These are phyloP conservation scores for Entomortierella lignicola DNA, from an alignment of 192 early-diverging fungal species.

Conservation along the genomic window DNA sequence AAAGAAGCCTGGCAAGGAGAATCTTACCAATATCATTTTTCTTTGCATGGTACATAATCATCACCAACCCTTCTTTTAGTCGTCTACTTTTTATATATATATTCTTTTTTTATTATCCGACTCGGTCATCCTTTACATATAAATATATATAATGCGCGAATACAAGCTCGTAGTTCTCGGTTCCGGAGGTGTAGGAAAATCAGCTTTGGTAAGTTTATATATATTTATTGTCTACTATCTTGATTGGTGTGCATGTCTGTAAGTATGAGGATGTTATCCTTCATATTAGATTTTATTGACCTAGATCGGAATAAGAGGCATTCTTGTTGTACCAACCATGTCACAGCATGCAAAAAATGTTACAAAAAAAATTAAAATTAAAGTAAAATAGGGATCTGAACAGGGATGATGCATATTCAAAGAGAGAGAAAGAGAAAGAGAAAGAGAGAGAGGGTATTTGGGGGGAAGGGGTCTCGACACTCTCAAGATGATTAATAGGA, in stretches of 20 bases:
- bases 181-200: constrained; percentile 90
- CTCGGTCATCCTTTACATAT: background rate
- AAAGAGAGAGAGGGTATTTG: background rate
- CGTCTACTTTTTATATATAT: background rate
- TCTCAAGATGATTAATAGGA: too few species aligned
- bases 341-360: background rate
- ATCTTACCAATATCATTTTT: too few species aligned
- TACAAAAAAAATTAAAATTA: background rate
- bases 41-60: background rate
- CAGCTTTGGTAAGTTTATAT: constrained; percentile 75
- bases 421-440: constrained; percentile 7
- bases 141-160: constrained; percentile 68
- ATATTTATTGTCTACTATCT: too few species aligned
- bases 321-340: too few species aligned
- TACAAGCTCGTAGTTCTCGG: constrained; percentile 97
- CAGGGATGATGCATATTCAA: too few species aligned
- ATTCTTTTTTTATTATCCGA: background rate
- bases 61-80: background rate
- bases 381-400: background rate
- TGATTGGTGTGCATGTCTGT: too few species aligned
- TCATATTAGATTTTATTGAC: background rate
- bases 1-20: too few species aligned
- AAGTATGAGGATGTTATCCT: too few species aligned
- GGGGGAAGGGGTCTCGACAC: too few species aligned
- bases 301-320: too few species aligned